phyloP scores from a whole-genome alignment of 2,329 filamentous ascomycete species.

The Colletotrichum truncatum region DNA sequence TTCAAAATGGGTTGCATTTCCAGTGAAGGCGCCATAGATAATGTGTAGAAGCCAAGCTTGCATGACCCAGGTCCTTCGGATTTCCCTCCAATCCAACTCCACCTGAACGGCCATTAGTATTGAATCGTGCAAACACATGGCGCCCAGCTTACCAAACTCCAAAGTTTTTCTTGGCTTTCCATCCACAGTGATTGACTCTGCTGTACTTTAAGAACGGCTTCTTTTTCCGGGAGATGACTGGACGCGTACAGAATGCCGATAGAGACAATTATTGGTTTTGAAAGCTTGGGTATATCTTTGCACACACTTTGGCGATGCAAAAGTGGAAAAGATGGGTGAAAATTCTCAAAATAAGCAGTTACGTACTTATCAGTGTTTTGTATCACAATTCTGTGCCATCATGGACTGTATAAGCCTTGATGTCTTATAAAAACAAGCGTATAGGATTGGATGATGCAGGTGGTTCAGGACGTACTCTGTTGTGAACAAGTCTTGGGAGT shows the following conservation, averaged over 20 bases:
- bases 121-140: neutral
- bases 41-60: conserved; percentile 41
- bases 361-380: conserved; percentile 15
- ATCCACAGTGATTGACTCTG: conserved; percentile 33
- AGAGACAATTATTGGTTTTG: conserved; percentile 30
- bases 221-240: conserved; percentile 17
- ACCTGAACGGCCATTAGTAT: conserved; percentile 30
- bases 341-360: conserved; percentile 34
- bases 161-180: conserved; percentile 26
- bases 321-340: conserved; percentile 35
- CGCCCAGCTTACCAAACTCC: conserved; percentile 7
- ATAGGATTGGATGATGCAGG: no score
- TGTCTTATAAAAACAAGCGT: neutral
- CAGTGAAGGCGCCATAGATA: conserved; percentile 40
- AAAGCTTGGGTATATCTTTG: conserved; percentile 5
- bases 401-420: neutral
- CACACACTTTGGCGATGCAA: conserved; percentile 32
- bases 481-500: neutral
- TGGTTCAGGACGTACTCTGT: neutral
- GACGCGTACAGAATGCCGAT: conserved; percentile 34
- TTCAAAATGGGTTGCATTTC: conserved; percentile 34
- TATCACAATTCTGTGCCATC: neutral
- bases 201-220: neutral
- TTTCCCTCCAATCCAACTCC: conserved; percentile 32
- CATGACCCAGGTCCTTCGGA: conserved; percentile 37